These are phyloP conservation scores for Dryadomyces quercus-mongolicae DNA, from an alignment of 2,329 filamentous ascomycete genomes.

Conservation along the genomic window DNA sequence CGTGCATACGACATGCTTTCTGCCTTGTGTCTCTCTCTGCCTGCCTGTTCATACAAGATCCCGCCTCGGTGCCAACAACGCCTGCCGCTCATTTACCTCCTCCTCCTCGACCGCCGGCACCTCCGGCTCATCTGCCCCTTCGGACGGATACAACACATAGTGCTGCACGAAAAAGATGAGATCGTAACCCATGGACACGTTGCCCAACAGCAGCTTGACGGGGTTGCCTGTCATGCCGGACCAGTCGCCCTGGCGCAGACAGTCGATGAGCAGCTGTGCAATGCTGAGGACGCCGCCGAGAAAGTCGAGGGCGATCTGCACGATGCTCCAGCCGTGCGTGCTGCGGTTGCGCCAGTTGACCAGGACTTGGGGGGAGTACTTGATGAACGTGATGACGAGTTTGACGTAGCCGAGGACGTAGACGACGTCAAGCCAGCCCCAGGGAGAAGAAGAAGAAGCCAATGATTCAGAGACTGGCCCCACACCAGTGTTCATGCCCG, in stretches of 20 bases:
- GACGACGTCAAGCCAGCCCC: conserved; percentile 52
- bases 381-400: conserved; percentile 74
- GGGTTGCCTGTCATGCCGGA: conserved; percentile 83
- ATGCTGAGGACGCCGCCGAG: conserved; percentile 72
- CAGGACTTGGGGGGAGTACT: conserved; percentile 81
- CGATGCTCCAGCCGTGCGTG: conserved; percentile 79
- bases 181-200: conserved; percentile 80
- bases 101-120: neutral
- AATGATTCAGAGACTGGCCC: no score
- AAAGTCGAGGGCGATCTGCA: conserved; percentile 73
- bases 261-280: conserved; percentile 72
- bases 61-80: neutral
- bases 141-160: conserved; percentile 58
- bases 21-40: no score
- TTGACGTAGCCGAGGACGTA: conserved; percentile 78
- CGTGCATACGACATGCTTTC: no score
- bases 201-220: conserved; percentile 76
- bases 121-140: conserved; percentile 13
- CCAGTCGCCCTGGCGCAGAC: conserved; percentile 76
- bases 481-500: no score
- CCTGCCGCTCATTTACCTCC: neutral
- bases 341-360: conserved; percentile 77
- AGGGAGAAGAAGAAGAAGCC: conserved; percentile 21
- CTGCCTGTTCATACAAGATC: no score
- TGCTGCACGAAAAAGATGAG: conserved; percentile 79